Evolutionary conservation across 2,329 filamentous ascomycete species (phyloP), one percentile per base, ranked within the genome.

Genomic region (Ilyonectria mors-panacis): DNA sequence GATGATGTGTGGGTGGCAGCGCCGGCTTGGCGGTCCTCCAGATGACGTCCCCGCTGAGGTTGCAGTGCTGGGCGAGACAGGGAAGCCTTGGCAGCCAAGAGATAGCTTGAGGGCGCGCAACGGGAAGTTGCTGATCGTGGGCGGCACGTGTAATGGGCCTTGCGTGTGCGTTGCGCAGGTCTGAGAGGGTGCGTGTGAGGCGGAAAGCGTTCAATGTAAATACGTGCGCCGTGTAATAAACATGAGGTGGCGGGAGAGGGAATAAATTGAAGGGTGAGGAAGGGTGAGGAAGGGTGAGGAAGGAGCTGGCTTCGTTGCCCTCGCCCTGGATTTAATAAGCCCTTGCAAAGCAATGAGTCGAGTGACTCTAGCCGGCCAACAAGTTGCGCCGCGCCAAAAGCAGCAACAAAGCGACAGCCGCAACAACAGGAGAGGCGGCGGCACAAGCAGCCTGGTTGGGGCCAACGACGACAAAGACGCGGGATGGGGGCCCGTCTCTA

Each of bases 41-140:
- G 71, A 77, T 76, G 75, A 77, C 74, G 75, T 71, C 72, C 75
- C 75, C 64, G 55, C 58, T 47, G 67, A 65, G 35, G 57, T 55
- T 60, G 50, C 63, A 51, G 56, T 50, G 56, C 63, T 26, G 39
- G 62, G 33, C 35, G 56, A 55, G 44, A 61, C 57, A 57, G 50
- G 63, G 63, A 17, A 13, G 57, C 57, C 63, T 65, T 65, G 57
- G 63, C 51, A 15, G 44, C 35, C 57, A 48, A 56, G 33, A 42
- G 51, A 56, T 51, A 45, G 39, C 57, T 53, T 45, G 50, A 55
- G 44, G 28, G 37, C 35, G 44, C 35, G 42, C 26, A 53, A 53
- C 57, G 42, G 55, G 44, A 56, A 35, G 47, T 37, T 30, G 58
- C 28, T 44, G 58, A 50, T 45, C 37, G 35, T 19, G 30, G 50